Conservation (phyloP, 2,329 filamentous ascomycete species). For the Thermochaetoides dissita region DNA sequence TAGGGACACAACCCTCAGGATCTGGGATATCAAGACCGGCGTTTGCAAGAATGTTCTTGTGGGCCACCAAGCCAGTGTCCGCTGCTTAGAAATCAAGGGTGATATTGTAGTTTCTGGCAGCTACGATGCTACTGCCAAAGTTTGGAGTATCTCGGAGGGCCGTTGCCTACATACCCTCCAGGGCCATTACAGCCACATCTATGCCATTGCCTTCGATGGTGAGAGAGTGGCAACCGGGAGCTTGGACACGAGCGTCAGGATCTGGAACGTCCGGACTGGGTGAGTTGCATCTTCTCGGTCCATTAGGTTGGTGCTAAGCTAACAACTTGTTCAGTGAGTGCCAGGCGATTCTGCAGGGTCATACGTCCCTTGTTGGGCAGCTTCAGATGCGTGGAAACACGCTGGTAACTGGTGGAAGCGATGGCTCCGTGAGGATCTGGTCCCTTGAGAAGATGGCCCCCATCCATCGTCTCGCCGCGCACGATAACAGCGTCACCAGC, state of each 20-base stretch:
- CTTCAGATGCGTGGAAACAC: conserved; percentile 91
- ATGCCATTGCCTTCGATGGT: conserved; percentile 95
- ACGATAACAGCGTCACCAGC: conserved; percentile 97
- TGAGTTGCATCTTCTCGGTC: conserved; percentile 28
- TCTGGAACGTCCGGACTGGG: conserved; percentile 89
- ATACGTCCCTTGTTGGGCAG: conserved; percentile 92
- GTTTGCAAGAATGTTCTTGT: conserved; percentile 83
- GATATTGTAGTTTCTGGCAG: conserved; percentile 96
- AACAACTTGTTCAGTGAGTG: conserved; percentile 44
- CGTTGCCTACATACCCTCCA: conserved; percentile 79
- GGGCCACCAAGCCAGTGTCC: conserved; percentile 87
- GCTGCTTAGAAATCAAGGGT: conserved; percentile 89
- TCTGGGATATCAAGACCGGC: conserved; percentile 87
- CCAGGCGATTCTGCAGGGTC: conserved; percentile 83
- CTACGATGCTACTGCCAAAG: conserved; percentile 91
- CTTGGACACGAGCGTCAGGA: conserved; percentile 87
- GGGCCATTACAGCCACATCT: conserved; percentile 97
- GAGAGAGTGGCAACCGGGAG: conserved; percentile 87
- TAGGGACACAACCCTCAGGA: conserved; percentile 80
- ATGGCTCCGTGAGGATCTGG: conserved; percentile 94
- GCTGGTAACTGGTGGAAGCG: conserved; percentile 87
- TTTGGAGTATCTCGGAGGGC: conserved; percentile 96
- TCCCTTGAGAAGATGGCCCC: conserved; percentile 79
- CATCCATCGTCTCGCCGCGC: conserved; percentile 86
- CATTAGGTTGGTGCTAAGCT: conserved; percentile 14